Base-by-base conservation (phyloP, 495 filamentous ascomycete genomes). In the Hypomontagnella submonticulosa region DNA sequence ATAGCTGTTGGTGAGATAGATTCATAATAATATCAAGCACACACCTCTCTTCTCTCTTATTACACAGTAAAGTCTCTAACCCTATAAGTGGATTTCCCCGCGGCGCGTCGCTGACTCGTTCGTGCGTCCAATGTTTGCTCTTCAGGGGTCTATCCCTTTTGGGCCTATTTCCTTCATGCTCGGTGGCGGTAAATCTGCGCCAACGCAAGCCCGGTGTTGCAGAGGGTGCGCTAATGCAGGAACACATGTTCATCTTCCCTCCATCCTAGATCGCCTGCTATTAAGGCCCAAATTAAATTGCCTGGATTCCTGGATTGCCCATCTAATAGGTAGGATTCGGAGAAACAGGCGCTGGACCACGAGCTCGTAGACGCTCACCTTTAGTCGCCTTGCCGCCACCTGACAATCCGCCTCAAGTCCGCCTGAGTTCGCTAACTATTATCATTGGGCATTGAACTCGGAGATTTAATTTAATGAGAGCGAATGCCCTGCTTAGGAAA, bases 221-320 rank as follows among this genome's bases (percentile, higher is more conserved):
- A 64, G 37, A 48, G 16, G 16, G 20, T 20, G 43, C 60, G 46
- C 66, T 69, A 69, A 69, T 69, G 66, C 66, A 69, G 66, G 66
- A 69, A 69, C 66, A 64, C 54, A 49, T 53, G 40, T 52, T 53
- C 40, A 23, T 36, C 40, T 16, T 55, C 53, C 46, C 52, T 33
- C 48, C n/a, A 38, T 13, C 36, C 36, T 38, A 38, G n/a, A 10
- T 10, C n/a, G 9, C 3, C 36, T 30, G 27, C 33, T 18, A n/a
- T n/a, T n/a, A 50, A 33, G 10, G 18, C 33, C 23, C 47, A 50
- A 50, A 50, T 50, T 50, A 50, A 34, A 34, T 19, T 33, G 20
- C 8, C 32, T 19, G 18, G 30, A 11, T 50, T 32, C 27, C 6
- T 34, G 18, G 20, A 9, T 32, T 18, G 10, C 20, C 36, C 23